Conservation (phyloP, 2,329 filamentous ascomycete genomes). For the Phialocephala subalpina region DNA sequence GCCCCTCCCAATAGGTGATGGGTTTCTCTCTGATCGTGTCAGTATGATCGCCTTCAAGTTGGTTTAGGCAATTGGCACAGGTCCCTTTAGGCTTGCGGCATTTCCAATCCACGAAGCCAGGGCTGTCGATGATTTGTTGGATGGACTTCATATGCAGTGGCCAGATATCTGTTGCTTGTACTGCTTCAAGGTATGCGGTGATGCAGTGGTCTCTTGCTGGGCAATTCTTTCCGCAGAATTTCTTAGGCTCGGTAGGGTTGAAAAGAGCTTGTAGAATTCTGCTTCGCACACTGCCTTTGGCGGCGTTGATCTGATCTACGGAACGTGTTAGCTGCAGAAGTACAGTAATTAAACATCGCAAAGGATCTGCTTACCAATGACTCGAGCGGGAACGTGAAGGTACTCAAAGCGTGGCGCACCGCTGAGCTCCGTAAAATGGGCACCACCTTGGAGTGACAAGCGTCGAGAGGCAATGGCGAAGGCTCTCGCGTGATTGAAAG, state of each 20-base stretch:
- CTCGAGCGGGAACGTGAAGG: neutral
- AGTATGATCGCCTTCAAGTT: neutral
- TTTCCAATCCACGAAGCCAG: neutral
- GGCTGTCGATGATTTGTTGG: neutral
- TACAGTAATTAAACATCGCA: neutral
- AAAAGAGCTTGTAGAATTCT: neutral
- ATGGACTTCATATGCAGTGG: neutral
- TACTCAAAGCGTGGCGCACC: neutral
- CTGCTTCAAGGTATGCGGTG: neutral
- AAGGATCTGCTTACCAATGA: neutral
- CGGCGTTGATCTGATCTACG: neutral
- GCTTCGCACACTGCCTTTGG: neutral
- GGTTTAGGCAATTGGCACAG: neutral
- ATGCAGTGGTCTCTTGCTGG: neutral
- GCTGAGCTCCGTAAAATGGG: neutral
- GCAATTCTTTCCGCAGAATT: neutral
- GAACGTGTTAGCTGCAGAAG: neutral
- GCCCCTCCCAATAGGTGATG: conserved; percentile 20
- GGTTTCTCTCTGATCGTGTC: neutral
- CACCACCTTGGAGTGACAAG: neutral
- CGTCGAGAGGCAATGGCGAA: neutral
- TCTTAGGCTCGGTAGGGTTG: neutral
- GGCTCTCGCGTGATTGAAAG: neutral
- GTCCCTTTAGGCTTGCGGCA: neutral
- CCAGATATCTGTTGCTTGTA: neutral